A percentile compares a stretch with the other conserved stretches of the same genome.
These are phyloP conservation scores for Fusarium vanettenii DNA, from an alignment of 2,329 filamentous ascomycete genomes.

Conservation along the genomic window DNA sequence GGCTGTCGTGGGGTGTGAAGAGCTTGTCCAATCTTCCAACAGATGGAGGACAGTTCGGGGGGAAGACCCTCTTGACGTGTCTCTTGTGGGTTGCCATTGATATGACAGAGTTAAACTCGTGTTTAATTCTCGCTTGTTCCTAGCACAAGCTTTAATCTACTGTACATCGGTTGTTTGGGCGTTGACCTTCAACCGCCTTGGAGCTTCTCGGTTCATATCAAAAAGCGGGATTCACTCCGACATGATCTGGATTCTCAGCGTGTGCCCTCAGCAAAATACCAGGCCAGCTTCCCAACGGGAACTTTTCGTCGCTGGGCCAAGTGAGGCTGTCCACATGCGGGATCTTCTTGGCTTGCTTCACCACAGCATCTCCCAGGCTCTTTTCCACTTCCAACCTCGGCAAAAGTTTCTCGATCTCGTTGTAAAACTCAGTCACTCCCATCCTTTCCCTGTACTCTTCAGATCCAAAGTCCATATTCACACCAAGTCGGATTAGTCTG, in stretches of 20 bases:
- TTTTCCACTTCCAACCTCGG: constrained; percentile 43
- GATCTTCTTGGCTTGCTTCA: constrained; percentile 40
- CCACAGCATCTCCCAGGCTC: constrained; percentile 42
- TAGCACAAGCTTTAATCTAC: not conserved
- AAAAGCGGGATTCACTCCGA: constrained; percentile 46
- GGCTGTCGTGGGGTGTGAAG: constrained; percentile 6
- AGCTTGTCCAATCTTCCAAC: constrained; percentile 7
- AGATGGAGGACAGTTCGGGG: constrained; percentile 16
- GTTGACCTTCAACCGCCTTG: not conserved
- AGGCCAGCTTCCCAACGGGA: constrained; percentile 46
- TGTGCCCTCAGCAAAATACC: constrained; percentile 47
- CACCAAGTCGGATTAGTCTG: constrained; percentile 46
- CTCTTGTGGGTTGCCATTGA: not conserved
- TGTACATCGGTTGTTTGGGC: no score
- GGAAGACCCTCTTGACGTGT: not conserved
- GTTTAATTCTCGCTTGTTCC: not conserved
- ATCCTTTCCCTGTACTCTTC: constrained; percentile 13
- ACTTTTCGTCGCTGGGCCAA: constrained; percentile 43
- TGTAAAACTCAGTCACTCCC: constrained; percentile 9
- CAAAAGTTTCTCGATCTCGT: constrained; percentile 37
- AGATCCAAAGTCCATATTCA: constrained; percentile 48
- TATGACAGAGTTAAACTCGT: not conserved
- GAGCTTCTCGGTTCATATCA: constrained; percentile 18
- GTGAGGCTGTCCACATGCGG: constrained; percentile 38
- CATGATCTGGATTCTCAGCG: constrained; percentile 43